Evolutionary conservation across 2,329 filamentous ascomycete species (phyloP).

Genomic region (Botrytis elliptica): DNA sequence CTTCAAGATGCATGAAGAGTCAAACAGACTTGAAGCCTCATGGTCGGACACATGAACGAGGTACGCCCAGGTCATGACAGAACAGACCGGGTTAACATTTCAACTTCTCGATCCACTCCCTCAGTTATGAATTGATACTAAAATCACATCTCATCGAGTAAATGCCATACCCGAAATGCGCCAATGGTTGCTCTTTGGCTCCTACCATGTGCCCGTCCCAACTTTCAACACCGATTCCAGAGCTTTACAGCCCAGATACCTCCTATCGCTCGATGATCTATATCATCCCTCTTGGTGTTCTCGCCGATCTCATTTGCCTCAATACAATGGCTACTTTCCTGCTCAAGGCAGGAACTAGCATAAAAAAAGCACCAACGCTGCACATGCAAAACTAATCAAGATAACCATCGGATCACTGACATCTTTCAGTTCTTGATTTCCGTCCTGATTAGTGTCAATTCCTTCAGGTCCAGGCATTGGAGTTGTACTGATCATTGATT

Average conservation of each 20-base stretch:
- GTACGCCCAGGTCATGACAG: neutral
- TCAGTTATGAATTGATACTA: neutral
- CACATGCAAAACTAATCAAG: constrained; percentile 23
- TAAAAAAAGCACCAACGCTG: constrained; percentile 28
- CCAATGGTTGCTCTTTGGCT: neutral
- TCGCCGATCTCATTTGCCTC: constrained; percentile 2
- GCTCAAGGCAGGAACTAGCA: constrained; percentile 26
- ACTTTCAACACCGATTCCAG: neutral
- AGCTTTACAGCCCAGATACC: neutral
- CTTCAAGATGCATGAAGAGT: neutral
- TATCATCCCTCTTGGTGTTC: constrained; percentile 7
- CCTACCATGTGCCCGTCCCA: neutral
- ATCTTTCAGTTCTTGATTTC: neutral
- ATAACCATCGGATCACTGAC: constrained; percentile 21
- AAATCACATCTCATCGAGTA: neutral
- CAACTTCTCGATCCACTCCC: neutral
- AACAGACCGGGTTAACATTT: neutral
- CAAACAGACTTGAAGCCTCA: neutral
- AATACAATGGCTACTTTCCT: neutral
- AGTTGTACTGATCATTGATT: neutral
- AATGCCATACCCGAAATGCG: neutral
- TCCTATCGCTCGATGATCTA: neutral
- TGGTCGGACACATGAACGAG: neutral
- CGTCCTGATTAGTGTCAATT: neutral
- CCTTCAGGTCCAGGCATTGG: neutral